Evolutionary conservation across 2,329 filamentous ascomycete genomes (phyloP), one percentile per base, ranked within the genome.

Genomic region (Fusarium paranaense): DNA sequence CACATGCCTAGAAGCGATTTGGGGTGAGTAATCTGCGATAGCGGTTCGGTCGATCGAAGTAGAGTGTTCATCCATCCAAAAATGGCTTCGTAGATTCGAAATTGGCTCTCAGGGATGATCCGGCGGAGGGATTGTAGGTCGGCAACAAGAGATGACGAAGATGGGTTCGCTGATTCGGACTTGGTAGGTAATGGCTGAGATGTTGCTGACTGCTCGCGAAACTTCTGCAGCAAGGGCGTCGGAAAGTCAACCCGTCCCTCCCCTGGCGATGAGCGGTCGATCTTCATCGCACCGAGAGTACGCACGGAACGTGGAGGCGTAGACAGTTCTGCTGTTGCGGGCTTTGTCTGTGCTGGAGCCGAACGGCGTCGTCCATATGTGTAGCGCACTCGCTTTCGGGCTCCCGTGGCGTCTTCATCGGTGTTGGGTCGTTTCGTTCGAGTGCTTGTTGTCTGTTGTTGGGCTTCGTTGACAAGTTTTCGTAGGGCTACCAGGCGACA

Each of bases 401-500:
- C 45, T 32, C 63, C 71, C 11, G 62, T 61, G 2, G 47, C 30
- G 10, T 66, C 62, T 11, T 71, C 50, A 13, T 62, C 47, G 13
- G 60, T 62, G 47, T 37, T 62, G 18, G 47, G 35, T 64, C 80
- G 76, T 64, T 82, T 82, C 22, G 74, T 45, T 32, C 63, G 50
- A 32, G 45, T 62, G 35, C 45, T 40, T 22, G 66, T 54, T 20
- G 58, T 20, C n/a, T 64, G 61, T 13, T 66, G 62, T 16, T 56
- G 67, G 22, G 76, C 70, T 52, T 81, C 71, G 59, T 76, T 42
- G 61, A 77, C 75, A 11, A 85, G 78, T 50, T 81, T 83, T 38
- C 83, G 82, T 7, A 88, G 76, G 3, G 81, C 77, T n/a, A 79
- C 74, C 27, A 88, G 73, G 11, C 86, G 83, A 9, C 84, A 82